A percentile compares a stretch with the other conserved stretches of the same genome.
These are phyloP conservation scores for Gossypium stocksii DNA, from an alignment of 345 rosid genomes.

Conservation along the genomic window DNA sequence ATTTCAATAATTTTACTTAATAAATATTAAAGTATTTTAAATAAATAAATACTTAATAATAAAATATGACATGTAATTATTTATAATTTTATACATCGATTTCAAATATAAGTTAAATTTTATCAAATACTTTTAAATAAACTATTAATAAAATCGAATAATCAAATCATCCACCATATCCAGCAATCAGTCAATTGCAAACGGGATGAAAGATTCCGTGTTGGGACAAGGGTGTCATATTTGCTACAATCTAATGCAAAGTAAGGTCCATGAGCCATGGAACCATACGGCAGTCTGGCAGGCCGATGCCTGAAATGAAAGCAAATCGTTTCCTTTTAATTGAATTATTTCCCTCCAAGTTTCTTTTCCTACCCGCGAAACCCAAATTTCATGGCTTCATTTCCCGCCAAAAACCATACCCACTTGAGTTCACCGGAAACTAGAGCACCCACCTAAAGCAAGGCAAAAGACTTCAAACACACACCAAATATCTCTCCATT, in stretches of 20 bases:
- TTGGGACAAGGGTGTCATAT: neutral
- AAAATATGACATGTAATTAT: fast-evolving
- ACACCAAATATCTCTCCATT: neutral
- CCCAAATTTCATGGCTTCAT: neutral
- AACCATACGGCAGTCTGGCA: neutral
- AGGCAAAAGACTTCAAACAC: neutral
- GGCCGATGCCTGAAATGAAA: neutral
- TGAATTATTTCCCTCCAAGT: neutral
- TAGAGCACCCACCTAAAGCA: neutral
- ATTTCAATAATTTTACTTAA: too few species aligned
- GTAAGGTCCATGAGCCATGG: neutral
- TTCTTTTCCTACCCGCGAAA: conserved; percentile 12
- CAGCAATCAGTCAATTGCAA: too few species aligned
- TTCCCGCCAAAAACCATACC: conserved; percentile 11
- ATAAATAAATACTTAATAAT: too few species aligned
- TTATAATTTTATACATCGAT: fast-evolving
- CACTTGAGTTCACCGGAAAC: neutral
- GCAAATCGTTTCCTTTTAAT: neutral
- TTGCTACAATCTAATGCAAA: neutral
- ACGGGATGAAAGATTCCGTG: neutral
- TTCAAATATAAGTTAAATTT: too few species aligned
- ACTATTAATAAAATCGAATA: fast-evolving
- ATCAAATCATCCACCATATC: fast-evolving
- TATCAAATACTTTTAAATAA: too few species aligned
- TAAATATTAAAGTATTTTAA: too few species aligned